Evolutionary conservation across 441 rosid species (phyloP).

Genomic region (Pelargonium fulgidum): DNA sequence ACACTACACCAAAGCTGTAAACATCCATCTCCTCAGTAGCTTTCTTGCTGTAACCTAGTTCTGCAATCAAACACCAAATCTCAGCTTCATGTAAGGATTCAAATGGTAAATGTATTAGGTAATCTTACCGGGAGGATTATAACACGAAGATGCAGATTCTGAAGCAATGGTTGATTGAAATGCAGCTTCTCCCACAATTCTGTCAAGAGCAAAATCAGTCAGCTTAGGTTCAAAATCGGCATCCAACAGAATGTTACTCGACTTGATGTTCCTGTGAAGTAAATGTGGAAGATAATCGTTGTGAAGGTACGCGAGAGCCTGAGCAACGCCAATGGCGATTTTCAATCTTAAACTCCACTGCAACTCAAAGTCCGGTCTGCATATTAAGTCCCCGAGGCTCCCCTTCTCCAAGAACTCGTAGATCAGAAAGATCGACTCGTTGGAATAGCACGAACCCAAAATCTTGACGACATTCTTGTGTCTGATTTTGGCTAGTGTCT

Average conservation of each 20-base stretch:
- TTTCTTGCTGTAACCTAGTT: constrained; percentile 60
- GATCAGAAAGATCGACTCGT: constrained; percentile 47
- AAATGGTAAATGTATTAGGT: background rate
- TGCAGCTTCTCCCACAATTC: constrained; percentile 65
- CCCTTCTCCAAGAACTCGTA: constrained; percentile 49
- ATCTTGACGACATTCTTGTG: constrained; percentile 50
- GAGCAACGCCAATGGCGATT: constrained; percentile 57
- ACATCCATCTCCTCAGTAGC: constrained; percentile 79
- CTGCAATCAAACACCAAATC: constrained; percentile 33
- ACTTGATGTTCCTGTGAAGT: constrained; percentile 57
- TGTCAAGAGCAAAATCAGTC: constrained; percentile 58
- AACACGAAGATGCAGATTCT: constrained; percentile 52
- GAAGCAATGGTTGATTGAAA: constrained; percentile 54
- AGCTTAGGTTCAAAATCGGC: constrained; percentile 49
- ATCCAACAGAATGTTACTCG: constrained; percentile 51
- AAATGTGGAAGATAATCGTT: constrained; percentile 50
- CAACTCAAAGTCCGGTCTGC: constrained; percentile 32
- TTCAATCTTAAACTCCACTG: constrained; percentile 50
- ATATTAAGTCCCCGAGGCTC: constrained; percentile 49
- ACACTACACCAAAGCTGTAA: constrained; percentile 76
- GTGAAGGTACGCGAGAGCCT: constrained; percentile 52
- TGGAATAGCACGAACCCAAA: constrained; percentile 60
- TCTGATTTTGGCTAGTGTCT: constrained; percentile 52
- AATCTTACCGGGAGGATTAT: constrained; percentile 65
- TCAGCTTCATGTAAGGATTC: background rate